A percentile compares a stretch with the other conserved stretches of the same genome.
These are phyloP conservation scores for Globisporangium carolinianum DNA, from an alignment of 352 stramenopile genomes.

Conservation along the genomic window DNA sequence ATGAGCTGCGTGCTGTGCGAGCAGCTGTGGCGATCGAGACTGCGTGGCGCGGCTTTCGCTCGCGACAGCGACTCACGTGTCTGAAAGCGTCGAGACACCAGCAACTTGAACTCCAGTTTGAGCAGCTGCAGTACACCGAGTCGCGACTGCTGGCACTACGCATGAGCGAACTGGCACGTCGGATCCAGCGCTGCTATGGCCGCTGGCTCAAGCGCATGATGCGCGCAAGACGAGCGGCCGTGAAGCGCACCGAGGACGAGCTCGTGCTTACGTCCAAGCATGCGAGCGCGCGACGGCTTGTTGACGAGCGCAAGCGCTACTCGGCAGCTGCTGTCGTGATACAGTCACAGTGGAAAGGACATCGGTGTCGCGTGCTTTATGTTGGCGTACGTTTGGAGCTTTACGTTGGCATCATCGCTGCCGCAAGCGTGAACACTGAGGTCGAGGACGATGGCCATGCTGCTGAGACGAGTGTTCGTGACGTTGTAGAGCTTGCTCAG, in stretches of 20 bases:
- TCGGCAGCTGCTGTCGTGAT: slow-evolving; percentile 3
- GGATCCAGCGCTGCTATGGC: slow-evolving; percentile 22
- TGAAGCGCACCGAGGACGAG: slow-evolving; percentile 25
- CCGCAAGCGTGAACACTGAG: background rate
- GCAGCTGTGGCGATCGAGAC: slow-evolving; percentile 12
- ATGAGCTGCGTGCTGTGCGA: slow-evolving; percentile 1
- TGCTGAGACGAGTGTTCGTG: background rate
- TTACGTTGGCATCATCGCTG: background rate
- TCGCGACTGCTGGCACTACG: slow-evolving; percentile 4
- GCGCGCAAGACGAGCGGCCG: slow-evolving; percentile 18
- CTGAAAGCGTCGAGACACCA: slow-evolving; percentile 2
- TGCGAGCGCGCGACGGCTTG: slow-evolving; percentile 2
- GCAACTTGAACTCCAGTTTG: background rate
- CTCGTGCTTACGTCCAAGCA: slow-evolving; percentile 23
- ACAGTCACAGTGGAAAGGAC: slow-evolving; percentile 6
- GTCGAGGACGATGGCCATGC: background rate
- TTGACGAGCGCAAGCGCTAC: background rate
- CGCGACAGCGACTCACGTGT: slow-evolving; percentile 2
- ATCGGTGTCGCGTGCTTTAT: slow-evolving; percentile 9
- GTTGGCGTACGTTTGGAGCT: background rate
- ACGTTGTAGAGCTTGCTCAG: background rate
- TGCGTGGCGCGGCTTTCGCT: slow-evolving; percentile 8
- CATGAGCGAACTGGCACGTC: slow-evolving; percentile 6
- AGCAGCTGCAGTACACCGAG: background rate
- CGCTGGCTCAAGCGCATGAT: slow-evolving; percentile 20